Percentiles rank a stretch among this genome's conserved stretches.
Evolutionary conservation across 1,284 basidiomycete genomes (phyloP).

Genomic region (Cystobasidium sp.): DNA sequence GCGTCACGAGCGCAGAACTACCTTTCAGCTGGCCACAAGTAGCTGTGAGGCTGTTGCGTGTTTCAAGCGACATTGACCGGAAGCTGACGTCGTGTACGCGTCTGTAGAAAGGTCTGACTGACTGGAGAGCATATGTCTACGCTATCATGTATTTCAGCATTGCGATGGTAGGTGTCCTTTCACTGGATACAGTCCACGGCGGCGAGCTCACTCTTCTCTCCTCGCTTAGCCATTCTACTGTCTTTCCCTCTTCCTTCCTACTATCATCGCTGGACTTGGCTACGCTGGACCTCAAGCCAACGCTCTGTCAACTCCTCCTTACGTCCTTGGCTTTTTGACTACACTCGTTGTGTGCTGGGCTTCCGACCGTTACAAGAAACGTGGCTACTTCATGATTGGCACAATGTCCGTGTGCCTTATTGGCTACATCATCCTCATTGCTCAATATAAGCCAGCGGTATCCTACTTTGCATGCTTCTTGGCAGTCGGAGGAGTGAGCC

Average conservation of each 20-base stretch:
- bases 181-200: not conserved
- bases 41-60: slow-evolving; percentile 23
- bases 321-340: slow-evolving; percentile 61
- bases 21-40: slow-evolving; percentile 52
- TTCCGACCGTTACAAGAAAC: slow-evolving; percentile 57
- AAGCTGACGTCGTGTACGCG: not conserved
- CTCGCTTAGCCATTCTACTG: slow-evolving; percentile 52
- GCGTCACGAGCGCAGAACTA: slow-evolving; percentile 51
- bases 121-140: slow-evolving; percentile 52
- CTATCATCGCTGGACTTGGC: slow-evolving; percentile 53
- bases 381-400: slow-evolving; percentile 60
- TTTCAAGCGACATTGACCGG: slow-evolving; percentile 28
- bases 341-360: slow-evolving; percentile 58
- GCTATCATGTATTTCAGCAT: slow-evolving; percentile 52
- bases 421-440: slow-evolving; percentile 59
- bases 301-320: slow-evolving; percentile 55
- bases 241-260: slow-evolving; percentile 54
- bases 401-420: slow-evolving; percentile 57
- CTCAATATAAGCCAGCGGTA: slow-evolving; percentile 51
- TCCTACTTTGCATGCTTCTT: slow-evolving; percentile 61
- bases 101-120: slow-evolving; percentile 39
- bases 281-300: slow-evolving; percentile 52
- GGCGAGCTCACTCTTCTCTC: not conserved
- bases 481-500: slow-evolving; percentile 57
- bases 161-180: slow-evolving; percentile 31